These are phyloP conservation scores for Mycena citricolor DNA, from an alignment of 1,284 basidiomycete species.

Conservation along the genomic window DNA sequence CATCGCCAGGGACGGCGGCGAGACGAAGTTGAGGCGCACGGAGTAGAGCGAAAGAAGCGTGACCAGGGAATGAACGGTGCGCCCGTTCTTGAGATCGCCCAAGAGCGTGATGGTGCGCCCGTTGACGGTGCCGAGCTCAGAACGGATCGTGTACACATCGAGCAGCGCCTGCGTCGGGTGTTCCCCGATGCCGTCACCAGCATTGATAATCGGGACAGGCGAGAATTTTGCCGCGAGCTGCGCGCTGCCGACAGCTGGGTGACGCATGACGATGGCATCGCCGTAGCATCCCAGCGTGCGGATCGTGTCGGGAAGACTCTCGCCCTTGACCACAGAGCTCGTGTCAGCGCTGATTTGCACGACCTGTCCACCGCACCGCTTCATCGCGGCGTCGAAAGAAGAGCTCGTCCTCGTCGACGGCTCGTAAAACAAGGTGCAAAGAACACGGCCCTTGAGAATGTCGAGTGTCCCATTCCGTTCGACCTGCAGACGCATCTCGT, in stretches of 20 bases:
- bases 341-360: conserved; percentile 80
- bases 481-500: conserved; percentile 95
- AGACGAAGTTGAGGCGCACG: conserved; percentile 95
- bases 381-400: conserved; percentile 99
- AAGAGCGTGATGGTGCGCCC: conserved; percentile 93
- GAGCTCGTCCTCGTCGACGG: conserved; percentile 94
- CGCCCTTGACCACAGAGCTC: conserved; percentile 94
- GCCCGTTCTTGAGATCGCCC: conserved; percentile 97
- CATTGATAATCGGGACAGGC: conserved; percentile 94
- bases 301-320: conserved; percentile 92
- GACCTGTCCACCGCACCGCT: conserved; percentile 94
- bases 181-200: conserved; percentile 96
- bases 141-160: conserved; percentile 97
- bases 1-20: conserved; percentile 90
- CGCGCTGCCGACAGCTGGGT: conserved; percentile 91
- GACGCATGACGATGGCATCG: conserved; percentile 93
- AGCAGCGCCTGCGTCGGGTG: conserved; percentile 97
- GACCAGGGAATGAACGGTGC: conserved; percentile 96
- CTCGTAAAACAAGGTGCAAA: conserved; percentile 98
- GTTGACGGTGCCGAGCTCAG: conserved; percentile 97
- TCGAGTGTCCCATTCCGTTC: conserved; percentile 91
- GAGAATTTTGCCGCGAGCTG: conserved; percentile 93
- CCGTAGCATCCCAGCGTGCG: conserved; percentile 95
- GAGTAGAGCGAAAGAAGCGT: conserved; percentile 91
- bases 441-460: conserved; percentile 86